Evolutionary conservation across 768 basidiomycete species (phyloP).

Genomic region (Lentinula detonsa): DNA sequence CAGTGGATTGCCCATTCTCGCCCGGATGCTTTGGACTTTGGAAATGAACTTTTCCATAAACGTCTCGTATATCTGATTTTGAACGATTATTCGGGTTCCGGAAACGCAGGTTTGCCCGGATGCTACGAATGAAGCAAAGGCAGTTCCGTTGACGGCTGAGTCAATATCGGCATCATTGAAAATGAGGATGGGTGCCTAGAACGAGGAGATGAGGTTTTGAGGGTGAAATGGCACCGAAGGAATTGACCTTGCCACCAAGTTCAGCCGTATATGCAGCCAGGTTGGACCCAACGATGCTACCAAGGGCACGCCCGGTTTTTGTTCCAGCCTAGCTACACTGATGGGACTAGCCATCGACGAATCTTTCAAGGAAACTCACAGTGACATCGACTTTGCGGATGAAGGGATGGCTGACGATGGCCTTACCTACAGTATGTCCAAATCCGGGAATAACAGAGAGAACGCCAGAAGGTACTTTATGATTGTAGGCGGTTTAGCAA

Average conservation of each 20-base stretch:
- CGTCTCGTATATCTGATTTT: conserved; percentile 58
- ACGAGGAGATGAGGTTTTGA: background rate
- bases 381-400: conserved; percentile 83
- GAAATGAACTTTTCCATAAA: conserved; percentile 59
- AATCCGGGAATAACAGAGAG: conserved; percentile 71
- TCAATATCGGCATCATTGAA: conserved; percentile 73
- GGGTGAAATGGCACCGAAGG: background rate
- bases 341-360: background rate
- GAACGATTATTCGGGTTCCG: conserved; percentile 77
- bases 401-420: conserved; percentile 57
- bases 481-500: background rate
- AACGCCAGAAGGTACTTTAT: conserved; percentile 69
- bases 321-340: conserved; percentile 58
- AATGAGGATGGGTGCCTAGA: conserved; percentile 71
- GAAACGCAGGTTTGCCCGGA: conserved; percentile 92
- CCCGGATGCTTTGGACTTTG: conserved; percentile 56
- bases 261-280: conserved; percentile 76
- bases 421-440: conserved; percentile 57
- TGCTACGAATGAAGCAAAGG: conserved; percentile 81
- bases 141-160: conserved; percentile 76
- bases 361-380: conserved; percentile 30
- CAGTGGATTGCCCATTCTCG: conserved; percentile 71
- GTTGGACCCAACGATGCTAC: conserved; percentile 68
- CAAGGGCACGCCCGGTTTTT: conserved; percentile 66
- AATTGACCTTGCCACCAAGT: conserved; percentile 71